Evolutionary conservation across 2,329 filamentous ascomycete species (phyloP), one percentile per base, ranked within the genome.

Genomic region (Didymellaceae sp.): DNA sequence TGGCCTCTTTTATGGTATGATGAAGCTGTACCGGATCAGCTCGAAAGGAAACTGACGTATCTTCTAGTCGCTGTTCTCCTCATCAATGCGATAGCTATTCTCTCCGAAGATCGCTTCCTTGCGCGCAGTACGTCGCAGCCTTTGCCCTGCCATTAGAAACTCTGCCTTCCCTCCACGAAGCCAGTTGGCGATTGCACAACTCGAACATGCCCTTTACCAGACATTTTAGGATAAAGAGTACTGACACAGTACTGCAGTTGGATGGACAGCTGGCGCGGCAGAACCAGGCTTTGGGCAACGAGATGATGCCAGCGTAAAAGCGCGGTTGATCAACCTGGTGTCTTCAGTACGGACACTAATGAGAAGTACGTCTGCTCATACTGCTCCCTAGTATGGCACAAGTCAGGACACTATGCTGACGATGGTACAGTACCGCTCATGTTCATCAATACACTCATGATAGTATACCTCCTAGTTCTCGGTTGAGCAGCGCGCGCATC

Each of bases 51-150:
- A 54, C 61, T 63, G 39, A 66, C 57, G 54, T 30, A 48, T 30
- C 17, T 22, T 13, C 20, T 67, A 91, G 89, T 93, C 61, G 83
- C 86, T 63, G 81, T 96, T 72, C 90, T 97, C 68, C 84, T 97
- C 71, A 86, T 94, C 76, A 99, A 99, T 76, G 90, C 91, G 61
- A 88, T 97, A 71, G 91, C 92, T 58, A 86, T 97, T 70, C 88
- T 97, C 59, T 96, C 91, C 65, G 92, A 96, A 84, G 91, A 96
- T 77, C 88, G 91, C 56, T 96, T 96, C 75, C 89, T 96, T 61
- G 89, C 87, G 49, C 86, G 90, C 75, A 91, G 77, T 87, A 86
- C 61, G 81, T 75, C 54, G 28, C 18, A n/a, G 6, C 14, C 41
- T 9, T 10, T 16, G 30, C 1, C 37, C 37, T 9, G 17, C 10